phyloP scores from a whole-genome alignment of 2,329 filamentous ascomycete species.

The Fusarium goolgardi region DNA sequence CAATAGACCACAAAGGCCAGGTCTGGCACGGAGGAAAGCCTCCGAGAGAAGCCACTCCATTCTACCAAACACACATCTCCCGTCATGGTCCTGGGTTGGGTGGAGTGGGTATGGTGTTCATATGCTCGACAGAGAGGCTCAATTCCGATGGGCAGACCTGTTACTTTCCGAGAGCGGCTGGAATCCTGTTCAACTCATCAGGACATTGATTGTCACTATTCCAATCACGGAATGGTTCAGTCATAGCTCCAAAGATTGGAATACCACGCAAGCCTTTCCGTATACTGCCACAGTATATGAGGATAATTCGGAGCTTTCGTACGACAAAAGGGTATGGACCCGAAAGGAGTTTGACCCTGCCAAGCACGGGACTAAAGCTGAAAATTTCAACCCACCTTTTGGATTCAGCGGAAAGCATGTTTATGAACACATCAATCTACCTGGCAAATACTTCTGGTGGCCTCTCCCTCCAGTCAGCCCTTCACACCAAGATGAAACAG shows the following conservation, averaged over 20 bases:
- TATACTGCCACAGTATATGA: background rate
- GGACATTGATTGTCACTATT: background rate
- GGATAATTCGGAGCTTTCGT: background rate
- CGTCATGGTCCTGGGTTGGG: background rate
- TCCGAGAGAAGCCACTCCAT: background rate
- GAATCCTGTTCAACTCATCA: background rate
- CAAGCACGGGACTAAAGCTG: background rate
- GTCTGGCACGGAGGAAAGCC: background rate
- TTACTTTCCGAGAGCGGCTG: background rate
- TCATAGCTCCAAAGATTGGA: background rate
- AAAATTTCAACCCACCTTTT: background rate
- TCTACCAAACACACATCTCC: background rate
- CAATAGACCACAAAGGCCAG: background rate
- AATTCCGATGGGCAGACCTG: background rate
- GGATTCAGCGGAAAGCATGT: background rate
- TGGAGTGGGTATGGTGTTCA: background rate
- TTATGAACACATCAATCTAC: background rate
- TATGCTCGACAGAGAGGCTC: background rate
- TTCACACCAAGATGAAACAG: background rate
- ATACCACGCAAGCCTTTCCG: background rate
- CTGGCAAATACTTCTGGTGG: background rate
- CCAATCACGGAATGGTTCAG: background rate
- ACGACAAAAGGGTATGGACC: background rate
- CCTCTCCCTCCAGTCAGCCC: background rate
- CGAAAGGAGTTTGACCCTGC: background rate